phyloP scores from a whole-genome alignment of 139 green algal species.

The Nannochloris sp. region DNA sequence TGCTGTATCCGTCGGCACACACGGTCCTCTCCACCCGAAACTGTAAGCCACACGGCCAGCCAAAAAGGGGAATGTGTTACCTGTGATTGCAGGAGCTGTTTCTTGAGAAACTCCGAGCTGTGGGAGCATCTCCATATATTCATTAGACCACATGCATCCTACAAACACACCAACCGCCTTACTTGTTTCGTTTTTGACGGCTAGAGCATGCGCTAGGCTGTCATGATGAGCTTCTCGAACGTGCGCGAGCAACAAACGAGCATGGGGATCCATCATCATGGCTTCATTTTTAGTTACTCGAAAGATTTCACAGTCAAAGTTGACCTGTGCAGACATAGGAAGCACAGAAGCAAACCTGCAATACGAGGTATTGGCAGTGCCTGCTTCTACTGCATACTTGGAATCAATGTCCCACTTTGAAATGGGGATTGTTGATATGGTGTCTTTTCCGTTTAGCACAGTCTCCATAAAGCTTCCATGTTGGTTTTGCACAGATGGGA shows the following conservation, averaged over 20 bases:
- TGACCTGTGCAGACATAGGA: constrained; percentile 52
- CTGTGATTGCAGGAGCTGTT: constrained; percentile 14
- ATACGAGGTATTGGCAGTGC: too few relatives aligned
- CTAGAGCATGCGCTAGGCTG: background rate
- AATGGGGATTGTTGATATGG: background rate
- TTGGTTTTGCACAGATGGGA: background rate
- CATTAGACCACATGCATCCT: constrained; percentile 59
- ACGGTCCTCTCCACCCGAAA: constrained; percentile 45
- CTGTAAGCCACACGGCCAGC: constrained; percentile 47
- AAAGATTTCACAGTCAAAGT: constrained; percentile 58
- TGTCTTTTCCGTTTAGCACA: background rate
- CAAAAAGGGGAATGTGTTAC: constrained; percentile 24
- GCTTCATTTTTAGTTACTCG: constrained; percentile 41
- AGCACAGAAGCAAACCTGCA: constrained; percentile 9
- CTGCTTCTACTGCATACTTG: background rate
- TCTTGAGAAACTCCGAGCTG: background rate
- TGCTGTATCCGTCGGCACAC: constrained; percentile 41
- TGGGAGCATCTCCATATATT: constrained; percentile 26
- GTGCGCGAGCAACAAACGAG: constrained; percentile 55
- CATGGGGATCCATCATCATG: constrained; percentile 60
- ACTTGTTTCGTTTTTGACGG: constrained; percentile 25
- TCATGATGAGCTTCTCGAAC: constrained; percentile 15
- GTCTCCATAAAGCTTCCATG: background rate
- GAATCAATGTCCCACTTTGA: background rate
- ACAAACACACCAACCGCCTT: constrained; percentile 58